Base-by-base conservation (phyloP, 768 basidiomycete genomes). In the Tephrocybe rancida region DNA sequence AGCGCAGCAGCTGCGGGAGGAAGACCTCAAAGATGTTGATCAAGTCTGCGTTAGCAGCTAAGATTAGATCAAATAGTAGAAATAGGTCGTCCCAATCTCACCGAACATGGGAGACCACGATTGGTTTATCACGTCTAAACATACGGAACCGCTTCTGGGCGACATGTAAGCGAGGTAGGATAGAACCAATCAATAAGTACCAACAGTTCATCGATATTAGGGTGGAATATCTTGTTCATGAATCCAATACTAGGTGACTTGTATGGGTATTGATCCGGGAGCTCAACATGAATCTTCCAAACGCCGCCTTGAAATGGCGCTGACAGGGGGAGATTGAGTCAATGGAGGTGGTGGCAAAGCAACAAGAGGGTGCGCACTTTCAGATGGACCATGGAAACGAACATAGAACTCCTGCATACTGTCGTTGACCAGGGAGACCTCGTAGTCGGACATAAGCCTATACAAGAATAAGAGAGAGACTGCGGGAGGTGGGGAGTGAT, bases 41-140 rank as follows among this genome's bases (percentile, higher is more conserved):
- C 90, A 98, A 95, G 73, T 98, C 96, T 98, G 41, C 27, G 24
- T 6, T 45, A 41, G 27, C 25, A 3, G n/a, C 14, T 26, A 64
- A 45, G 41, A 30, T 44, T 45, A 48, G 38, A 50, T 27, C 14
- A 42, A 19, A 34, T 48, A 19, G 11, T n/a, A 30, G 30, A 27
- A n/a, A n/a, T 30, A 41, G 32, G 35, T 42, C 16, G 19, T 18
- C n/a, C 18, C 14, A n/a, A 30, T 77, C 88, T 67, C 67, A 95
- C 95, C 95, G 68, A 97, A 99, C 97, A 99, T 98, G 1, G 97
- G 97, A 37, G 97, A 98, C 97, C 97, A 99, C 14, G 96, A 97
- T 76, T 98, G 95, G 68, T 98, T 98, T 70, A 98, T 98, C 37
- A 98, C 97, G 71, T 98, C 97, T 58, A 99, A 77, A 71, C 97